Base-by-base conservation (phyloP, 1,139 yeast species). In the Sugiyamaella xylanicola region DNA sequence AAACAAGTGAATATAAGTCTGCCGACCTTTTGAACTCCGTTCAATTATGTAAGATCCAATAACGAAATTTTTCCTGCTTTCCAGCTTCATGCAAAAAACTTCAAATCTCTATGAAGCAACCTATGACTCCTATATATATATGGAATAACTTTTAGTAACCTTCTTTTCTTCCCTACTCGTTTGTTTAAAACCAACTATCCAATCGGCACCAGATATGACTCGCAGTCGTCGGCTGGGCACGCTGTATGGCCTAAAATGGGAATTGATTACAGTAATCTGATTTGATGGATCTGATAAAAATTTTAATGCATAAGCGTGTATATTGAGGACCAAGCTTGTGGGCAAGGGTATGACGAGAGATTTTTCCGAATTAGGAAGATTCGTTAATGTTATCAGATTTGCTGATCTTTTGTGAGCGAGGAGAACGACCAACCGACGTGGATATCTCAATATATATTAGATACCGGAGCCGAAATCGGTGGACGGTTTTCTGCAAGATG, bases 221-320 rank as follows among this genome's bases (percentile, higher is more conserved):
- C 29, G 13, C 44, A 20, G 21, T 4, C 5, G 9, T 25, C 32
- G 36, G 25, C 46, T 22, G 20, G 20, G 46, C 36, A 27, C 46
- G 5, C 13, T 45, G 11, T 45, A 32, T 45, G 43, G 40, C 48
- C 40, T 20, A 41, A 49, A 17, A 40, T 11, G 49, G 25, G 44
- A 37, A 47, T 41, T 21, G 56, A 51, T 48, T 56, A 39, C 19
- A 36, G 43, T 36, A 37, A 56, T 56, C 54, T 56, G 59, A 56
- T 56, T 55, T 53, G 57, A 27, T 35, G 52, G 51, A 57, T 57
- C 60, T 32, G 60, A 57, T 57, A 53, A 55, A n/a, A 56, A 56
- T 42, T 48, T 37, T 27, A 42, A 19, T 8, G 49, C 58, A 48
- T 48, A 55, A 20, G 50, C 54, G 25, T 40, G 48, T 43, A 55